Base-by-base conservation (phyloP, 768 basidiomycete genomes). In the Leccinum pellstonianum region DNA sequence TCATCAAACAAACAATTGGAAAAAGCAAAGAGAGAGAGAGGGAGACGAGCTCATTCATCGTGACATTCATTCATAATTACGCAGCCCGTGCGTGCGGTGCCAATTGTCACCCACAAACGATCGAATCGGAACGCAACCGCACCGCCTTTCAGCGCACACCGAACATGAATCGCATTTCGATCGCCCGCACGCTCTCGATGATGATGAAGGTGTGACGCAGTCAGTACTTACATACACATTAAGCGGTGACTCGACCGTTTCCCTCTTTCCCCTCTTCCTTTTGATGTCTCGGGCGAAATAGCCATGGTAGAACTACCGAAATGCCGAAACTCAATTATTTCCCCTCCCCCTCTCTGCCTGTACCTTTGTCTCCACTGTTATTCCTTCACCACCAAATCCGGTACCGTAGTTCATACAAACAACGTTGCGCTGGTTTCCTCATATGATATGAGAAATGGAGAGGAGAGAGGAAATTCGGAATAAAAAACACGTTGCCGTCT, bases 401-500 rank as follows among this genome's bases (percentile, higher is more conserved):
- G 47, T 15, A 48, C 12, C 21, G 21, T 48, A 25, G 47, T 15
- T 48, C 47, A 23, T 25, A 48, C 47, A 25, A 48, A 48, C 47
- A 48, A 48, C 47, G 47, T 48, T 48, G 21, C 23, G 14, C 47
- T 48, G 23, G 23, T 21, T 21, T 14, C 9, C 12, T 5, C 23
- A 25, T 25, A 25, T 48, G 14, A 48, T 19, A 46, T 19, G 19
- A 19, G 25, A 48, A 48, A 48, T 14, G 47, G 23, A 48, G 23
- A 14, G 47, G 19, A 2, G 41, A 48, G 7, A 25, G 23, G 21
- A 25, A 21, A 27, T 46, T 46, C 43, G 43, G 21, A 54, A 21
- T 14, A 11, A 47, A 19, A 25, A 49, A 66, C 65, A 61, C 66
- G 65, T 64, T 67, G 65, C 43, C 38, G 55, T 66, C 56, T 47